phyloP scores from a whole-genome alignment of 2,329 filamentous ascomycete species.

The Amauroascus verrucosus region DNA sequence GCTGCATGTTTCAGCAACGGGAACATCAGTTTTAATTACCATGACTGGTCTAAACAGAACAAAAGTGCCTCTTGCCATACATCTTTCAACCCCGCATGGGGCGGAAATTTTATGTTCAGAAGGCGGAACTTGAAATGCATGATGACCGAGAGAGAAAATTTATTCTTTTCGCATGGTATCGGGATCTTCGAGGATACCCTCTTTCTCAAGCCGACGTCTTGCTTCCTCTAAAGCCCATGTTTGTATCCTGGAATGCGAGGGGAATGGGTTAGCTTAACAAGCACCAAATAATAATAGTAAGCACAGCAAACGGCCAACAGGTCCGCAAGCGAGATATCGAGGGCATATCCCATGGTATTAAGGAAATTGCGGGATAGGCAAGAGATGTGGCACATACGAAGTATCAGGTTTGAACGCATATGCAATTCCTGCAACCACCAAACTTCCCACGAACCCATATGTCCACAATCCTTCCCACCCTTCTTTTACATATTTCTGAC shows the following conservation, averaged over 20 bases:
- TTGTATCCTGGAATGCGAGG: conserved; percentile 64
- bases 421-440: conserved; percentile 63
- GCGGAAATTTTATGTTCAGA: conserved; percentile 32
- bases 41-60: conserved; percentile 5
- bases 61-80: conserved; percentile 6
- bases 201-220: conserved; percentile 82
- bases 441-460: conserved; percentile 71
- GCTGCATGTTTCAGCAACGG: background rate
- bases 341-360: background rate
- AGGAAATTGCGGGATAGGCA: background rate
- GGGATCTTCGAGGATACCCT: conserved; percentile 83
- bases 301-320: background rate
- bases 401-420: conserved; percentile 98
- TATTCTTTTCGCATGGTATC: conserved; percentile 47
- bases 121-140: conserved; percentile 19
- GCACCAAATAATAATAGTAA: background rate
- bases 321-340: background rate
- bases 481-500: conserved; percentile 90
- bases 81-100: conserved; percentile 12
- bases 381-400: conserved; percentile 57
- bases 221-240: conserved; percentile 98
- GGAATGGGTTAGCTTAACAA: background rate
- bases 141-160: conserved; percentile 12
- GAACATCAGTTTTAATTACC: background rate
- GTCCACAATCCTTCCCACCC: conserved; percentile 87